Evolutionary conservation across 495 filamentous ascomycete species (phyloP), one percentile per base, ranked within the genome.

Genomic region (Hypomontagnella submonticulosa): DNA sequence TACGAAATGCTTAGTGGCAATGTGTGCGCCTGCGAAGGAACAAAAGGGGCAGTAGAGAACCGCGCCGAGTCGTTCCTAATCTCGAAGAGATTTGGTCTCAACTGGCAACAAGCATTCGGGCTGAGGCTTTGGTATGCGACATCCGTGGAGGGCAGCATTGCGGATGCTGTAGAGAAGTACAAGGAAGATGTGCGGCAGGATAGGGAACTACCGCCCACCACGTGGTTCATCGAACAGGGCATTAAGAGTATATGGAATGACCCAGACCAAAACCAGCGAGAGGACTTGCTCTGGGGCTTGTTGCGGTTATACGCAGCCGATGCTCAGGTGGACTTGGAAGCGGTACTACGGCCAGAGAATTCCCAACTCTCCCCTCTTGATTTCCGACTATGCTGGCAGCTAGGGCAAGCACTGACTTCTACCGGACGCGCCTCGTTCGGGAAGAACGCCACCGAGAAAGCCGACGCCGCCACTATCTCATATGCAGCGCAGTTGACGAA

Each of bases 51-150:
- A 1, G 66, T 86, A 1, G 95, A 99, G 73, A 90, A 97, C 75
- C 85, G 89, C 44, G 84, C 88, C 6, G 83, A 84, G 12, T 87
- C 86, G 0, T 97, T 98, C 65, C 81, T 85, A 36, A 88, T 97
- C 54, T 88, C 91, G 4, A 83, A 90, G 61, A 85, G 87, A 12
- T 99, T 97, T 70, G 85, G 87, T 6, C 80, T 99, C 32, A 89
- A 96, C 73, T 99, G 95, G 95, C 85, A 89, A 75, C 92, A 95
- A 66, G 89, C 92, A 1, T 97, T 99, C 73, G 96, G 91, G 11
- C 82, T 99, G 16, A 87, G 93, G 47, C 82, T 98, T 7, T 97
- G 90, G 88, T 97, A 97, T 73, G 86, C 84, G 37, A 91, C 87
- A 41, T 79, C 82, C 8, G 80, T 87, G 23, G 82, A 88, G 44